Conservation (phyloP, 2,329 filamentous ascomycete genomes). For the Neonectria punicea region DNA sequence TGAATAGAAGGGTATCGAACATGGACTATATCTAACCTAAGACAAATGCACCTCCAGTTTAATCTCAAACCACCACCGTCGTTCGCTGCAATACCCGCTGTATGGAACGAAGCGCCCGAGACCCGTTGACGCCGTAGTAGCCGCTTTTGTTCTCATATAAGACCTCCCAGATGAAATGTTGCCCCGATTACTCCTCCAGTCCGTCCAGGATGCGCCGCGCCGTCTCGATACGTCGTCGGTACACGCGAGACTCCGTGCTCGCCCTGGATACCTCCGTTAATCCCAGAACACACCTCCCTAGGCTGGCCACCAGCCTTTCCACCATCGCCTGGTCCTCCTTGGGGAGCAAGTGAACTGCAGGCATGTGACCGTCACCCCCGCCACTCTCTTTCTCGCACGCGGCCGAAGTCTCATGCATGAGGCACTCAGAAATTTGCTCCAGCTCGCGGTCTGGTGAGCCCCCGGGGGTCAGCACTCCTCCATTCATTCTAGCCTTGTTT, state of each 20-base stretch:
- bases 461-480: constrained; percentile 55
- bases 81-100: constrained; percentile 18
- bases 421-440: constrained; percentile 57
- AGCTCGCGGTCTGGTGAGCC: constrained; percentile 62
- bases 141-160: constrained; percentile 13
- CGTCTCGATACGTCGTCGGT: constrained; percentile 78
- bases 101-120: constrained; percentile 30
- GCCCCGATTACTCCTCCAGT: constrained; percentile 56
- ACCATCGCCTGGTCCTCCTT: constrained; percentile 70
- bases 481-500: constrained; percentile 59
- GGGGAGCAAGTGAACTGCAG: constrained; percentile 58
- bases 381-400: constrained; percentile 50
- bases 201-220: constrained; percentile 80
- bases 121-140: constrained; percentile 27
- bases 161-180: constrained; percentile 15
- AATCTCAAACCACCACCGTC: constrained; percentile 33
- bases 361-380: constrained; percentile 46
- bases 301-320: constrained; percentile 67
- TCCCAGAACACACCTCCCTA: constrained; percentile 69
- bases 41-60: constrained; percentile 37
- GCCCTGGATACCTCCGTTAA: constrained; percentile 65
- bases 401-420: constrained; percentile 61
- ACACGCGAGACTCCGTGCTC: constrained; percentile 69
- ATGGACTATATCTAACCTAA: constrained; percentile 40
- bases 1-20: constrained; percentile 43